Base-by-base conservation (phyloP, 768 basidiomycete genomes). In the Leccinum subgranulosum region DNA sequence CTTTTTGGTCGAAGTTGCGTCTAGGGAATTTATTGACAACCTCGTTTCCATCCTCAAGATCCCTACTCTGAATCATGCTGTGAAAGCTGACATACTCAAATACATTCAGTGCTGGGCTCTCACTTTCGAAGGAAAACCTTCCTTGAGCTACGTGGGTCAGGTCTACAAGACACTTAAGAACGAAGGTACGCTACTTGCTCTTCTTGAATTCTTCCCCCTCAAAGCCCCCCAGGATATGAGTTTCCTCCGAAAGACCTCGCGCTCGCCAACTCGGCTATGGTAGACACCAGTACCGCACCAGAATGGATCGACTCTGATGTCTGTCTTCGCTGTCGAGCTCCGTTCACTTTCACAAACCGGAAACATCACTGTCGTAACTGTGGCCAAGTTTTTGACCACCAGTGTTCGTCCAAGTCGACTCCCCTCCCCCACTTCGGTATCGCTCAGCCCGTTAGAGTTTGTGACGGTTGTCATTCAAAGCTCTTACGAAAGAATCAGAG, bases 331-430 rank as follows among this genome's bases (percentile, higher is more conserved):
- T 99, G 97, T 72, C 84, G 97, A 17, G 87, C 90, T 0, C 71
- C 92, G 0, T 99, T 99, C 73, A 84, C 87, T 0, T 94, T 98
- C 70, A 97, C 94, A 29, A 98, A 98, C 69, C 84, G 97, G 51
- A 98, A 98, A 70, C 97, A 99, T 66, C 97, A 99, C 67, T 99
- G 97, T 70, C 85, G 97, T 14, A 98, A 98, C 71, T 99, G 97
- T 74, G 97, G 97, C 8, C 87, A 89, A 69, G 94, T 98, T 14
- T 98, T 97, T 68, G 96, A 98, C 74, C 93, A 95, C 54, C 81
- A 84, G 43, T 99, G 97, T 71, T 95, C 93, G 0, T 87, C 90
- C 33, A 90, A 93, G 73, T 76, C 81, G 3, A 84, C 92, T 73
- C 77, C 92, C 0, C 79, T 98, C 23, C 96, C 97, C 4, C 91